Conservation (phyloP, 2,329 filamentous ascomycete genomes). For the Fusarium protoensiforme region DNA sequence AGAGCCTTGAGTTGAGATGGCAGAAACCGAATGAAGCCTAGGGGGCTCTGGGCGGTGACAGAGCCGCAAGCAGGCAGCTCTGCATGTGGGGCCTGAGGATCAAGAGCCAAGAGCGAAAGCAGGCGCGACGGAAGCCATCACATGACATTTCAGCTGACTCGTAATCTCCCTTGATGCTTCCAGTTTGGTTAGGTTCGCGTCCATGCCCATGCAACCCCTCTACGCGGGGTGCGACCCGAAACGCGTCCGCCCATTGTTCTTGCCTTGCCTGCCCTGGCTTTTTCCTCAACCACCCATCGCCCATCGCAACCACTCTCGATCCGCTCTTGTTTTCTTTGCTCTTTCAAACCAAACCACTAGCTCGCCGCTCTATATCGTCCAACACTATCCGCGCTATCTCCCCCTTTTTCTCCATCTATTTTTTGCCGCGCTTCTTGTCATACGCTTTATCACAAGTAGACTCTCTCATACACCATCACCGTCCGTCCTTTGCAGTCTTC, state of each 20-base stretch:
- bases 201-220: slow-evolving; percentile 38
- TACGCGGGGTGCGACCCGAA: slow-evolving; percentile 43
- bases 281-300: slow-evolving; percentile 30
- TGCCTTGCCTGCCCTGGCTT: slow-evolving; percentile 27
- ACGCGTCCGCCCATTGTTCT: slow-evolving; percentile 39
- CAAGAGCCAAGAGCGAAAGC: neutral
- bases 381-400: slow-evolving; percentile 20
- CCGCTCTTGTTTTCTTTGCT: slow-evolving; percentile 39
- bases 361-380: slow-evolving; percentile 25
- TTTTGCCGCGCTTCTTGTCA: slow-evolving; percentile 13
- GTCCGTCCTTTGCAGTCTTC: neutral
- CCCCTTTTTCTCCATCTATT: slow-evolving; percentile 9
- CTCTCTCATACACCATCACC: neutral
- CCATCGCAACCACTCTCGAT: slow-evolving; percentile 39
- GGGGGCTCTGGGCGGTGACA: slow-evolving; percentile 21
- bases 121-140: neutral
- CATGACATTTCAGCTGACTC: slow-evolving; percentile 15
- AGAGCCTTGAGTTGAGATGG: slow-evolving; percentile 21
- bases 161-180: neutral
- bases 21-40: slow-evolving; percentile 30
- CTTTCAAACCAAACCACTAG: slow-evolving; percentile 18
- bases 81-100: neutral
- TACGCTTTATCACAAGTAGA: slow-evolving; percentile 12
- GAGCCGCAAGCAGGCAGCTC: slow-evolving; percentile 14
- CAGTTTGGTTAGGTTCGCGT: slow-evolving; percentile 15